phyloP scores from a whole-genome alignment of 371 early-diverging fungal species.

The Rhizomucor miehei region DNA sequence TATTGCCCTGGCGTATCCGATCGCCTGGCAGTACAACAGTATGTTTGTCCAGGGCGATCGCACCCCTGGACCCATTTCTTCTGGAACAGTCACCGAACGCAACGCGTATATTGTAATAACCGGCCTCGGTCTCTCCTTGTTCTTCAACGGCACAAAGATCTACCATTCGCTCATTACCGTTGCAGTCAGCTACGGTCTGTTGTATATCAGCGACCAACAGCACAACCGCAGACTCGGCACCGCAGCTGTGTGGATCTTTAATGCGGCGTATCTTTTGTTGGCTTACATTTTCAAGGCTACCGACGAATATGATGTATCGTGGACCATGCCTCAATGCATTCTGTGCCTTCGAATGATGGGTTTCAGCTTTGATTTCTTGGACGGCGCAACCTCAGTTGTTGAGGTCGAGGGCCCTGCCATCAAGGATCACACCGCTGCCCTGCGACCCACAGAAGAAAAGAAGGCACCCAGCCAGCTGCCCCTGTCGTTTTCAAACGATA shows the following conservation, averaged over 20 bases:
- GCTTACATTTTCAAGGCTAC: conserved; percentile 56
- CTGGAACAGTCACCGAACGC: conserved; percentile 38
- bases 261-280: conserved; percentile 54
- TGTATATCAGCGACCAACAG: conserved; percentile 30
- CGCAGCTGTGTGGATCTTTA: conserved; percentile 54
- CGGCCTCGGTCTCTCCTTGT: conserved; percentile 55
- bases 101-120: conserved; percentile 47
- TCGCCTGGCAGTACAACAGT: conserved; percentile 41
- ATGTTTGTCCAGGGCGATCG: conserved; percentile 16
- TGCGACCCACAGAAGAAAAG: conserved; percentile 8
- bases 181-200: conserved; percentile 48
- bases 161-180: conserved; percentile 61
- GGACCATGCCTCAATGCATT: conserved; percentile 76
- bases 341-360: conserved; percentile 73
- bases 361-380: conserved; percentile 64
- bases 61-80: conserved; percentile 25
- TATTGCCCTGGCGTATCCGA: conserved; percentile 52
- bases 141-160: conserved; percentile 57
- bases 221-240: conserved; percentile 45
- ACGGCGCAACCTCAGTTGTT: conserved; percentile 31
- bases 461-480: conserved; percentile 20
- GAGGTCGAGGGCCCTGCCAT: conserved; percentile 17
- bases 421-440: conserved; percentile 6
- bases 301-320: conserved; percentile 65
- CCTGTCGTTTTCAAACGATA: conserved; percentile 34